Conservation (phyloP, 2,329 filamentous ascomycete species). For the Fusarium odoratissimum region DNA sequence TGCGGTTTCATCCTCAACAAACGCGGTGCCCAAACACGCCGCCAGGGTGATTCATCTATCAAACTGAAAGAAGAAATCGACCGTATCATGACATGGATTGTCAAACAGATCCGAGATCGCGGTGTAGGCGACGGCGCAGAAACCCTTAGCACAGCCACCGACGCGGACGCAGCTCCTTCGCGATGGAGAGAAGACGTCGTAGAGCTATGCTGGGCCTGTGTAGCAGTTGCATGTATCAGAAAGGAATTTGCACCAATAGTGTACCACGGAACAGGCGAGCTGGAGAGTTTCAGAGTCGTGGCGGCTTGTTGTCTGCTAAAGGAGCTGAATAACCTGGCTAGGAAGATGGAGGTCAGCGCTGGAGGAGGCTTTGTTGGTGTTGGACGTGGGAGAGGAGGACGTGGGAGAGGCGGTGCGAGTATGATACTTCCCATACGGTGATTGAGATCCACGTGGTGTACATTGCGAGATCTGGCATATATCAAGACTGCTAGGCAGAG, state of each 20-base stretch:
- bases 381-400: slow-evolving; percentile 23
- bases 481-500: neutral
- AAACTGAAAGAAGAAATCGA: slow-evolving; percentile 65
- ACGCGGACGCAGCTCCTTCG: neutral
- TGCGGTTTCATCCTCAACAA: slow-evolving; percentile 67
- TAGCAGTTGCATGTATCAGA: slow-evolving; percentile 44
- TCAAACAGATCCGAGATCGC: slow-evolving; percentile 47
- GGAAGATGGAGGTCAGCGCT: slow-evolving; percentile 16
- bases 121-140: slow-evolving; percentile 24
- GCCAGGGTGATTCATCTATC: slow-evolving; percentile 63
- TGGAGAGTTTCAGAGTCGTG: slow-evolving; percentile 54
- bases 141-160: slow-evolving; percentile 19
- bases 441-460: neutral
- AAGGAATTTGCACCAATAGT: neutral
- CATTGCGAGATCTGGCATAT: neutral
- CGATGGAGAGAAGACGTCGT: slow-evolving; percentile 44
- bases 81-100: slow-evolving; percentile 56
- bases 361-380: slow-evolving; percentile 45
- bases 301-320: slow-evolving; percentile 51
- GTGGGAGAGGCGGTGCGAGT: slow-evolving; percentile 7
- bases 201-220: slow-evolving; percentile 52
- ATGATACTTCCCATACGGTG: slow-evolving; percentile 38
- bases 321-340: slow-evolving; percentile 36
- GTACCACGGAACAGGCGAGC: slow-evolving; percentile 31
- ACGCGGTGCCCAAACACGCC: slow-evolving; percentile 59